Conservation (phyloP, 2,329 filamentous ascomycete species). For the Neonectria hederae region DNA sequence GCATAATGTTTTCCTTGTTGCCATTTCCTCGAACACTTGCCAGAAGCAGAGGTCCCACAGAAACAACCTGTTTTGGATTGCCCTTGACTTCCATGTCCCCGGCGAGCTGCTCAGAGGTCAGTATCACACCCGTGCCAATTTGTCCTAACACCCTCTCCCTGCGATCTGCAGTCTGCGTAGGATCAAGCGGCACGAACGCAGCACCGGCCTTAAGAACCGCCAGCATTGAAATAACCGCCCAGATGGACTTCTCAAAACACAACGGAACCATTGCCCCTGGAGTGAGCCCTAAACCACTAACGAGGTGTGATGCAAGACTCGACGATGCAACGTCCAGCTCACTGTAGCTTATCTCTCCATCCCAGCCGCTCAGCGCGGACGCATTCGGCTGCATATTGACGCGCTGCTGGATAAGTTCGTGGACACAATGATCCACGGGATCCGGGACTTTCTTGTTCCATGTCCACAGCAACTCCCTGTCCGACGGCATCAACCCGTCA, state of each 20-base stretch:
- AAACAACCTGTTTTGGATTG: not conserved
- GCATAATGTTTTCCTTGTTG: not conserved
- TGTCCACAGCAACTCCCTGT: slow-evolving; percentile 12
- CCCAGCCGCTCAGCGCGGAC: slow-evolving; percentile 18
- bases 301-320: slow-evolving; percentile 18
- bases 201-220: slow-evolving; percentile 17
- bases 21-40: not conserved
- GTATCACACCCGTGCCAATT: not conserved
- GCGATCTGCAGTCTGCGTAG: not conserved
- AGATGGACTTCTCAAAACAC: slow-evolving; percentile 23
- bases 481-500: not conserved
- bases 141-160: not conserved
- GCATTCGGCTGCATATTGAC: slow-evolving; percentile 3
- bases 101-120: slow-evolving; percentile 6
- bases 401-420: slow-evolving; percentile 18
- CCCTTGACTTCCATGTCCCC: not conserved
- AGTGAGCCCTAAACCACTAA: not conserved
- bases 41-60: slow-evolving; percentile 4
- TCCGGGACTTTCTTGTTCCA: slow-evolving; percentile 19
- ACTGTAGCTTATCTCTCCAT: slow-evolving; percentile 24
- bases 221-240: slow-evolving; percentile 14
- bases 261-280: slow-evolving; percentile 8
- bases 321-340: slow-evolving; percentile 20
- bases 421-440: slow-evolving; percentile 6
- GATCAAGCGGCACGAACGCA: slow-evolving; percentile 19